Conservation (phyloP, 768 basidiomycete species). For the Lepiota venenata region DNA sequence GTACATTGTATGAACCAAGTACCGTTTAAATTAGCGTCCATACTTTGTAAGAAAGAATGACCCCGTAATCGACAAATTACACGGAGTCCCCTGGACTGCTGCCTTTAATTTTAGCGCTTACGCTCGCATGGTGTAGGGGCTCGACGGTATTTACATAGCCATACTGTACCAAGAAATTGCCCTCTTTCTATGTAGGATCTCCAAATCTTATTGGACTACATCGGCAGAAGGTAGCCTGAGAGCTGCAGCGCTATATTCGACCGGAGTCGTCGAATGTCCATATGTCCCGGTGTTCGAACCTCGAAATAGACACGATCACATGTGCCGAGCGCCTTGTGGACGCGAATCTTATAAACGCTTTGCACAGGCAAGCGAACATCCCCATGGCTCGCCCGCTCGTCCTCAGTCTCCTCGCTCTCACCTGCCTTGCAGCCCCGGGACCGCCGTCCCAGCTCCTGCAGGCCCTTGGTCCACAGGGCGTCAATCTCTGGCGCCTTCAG, state of each 20-base stretch:
- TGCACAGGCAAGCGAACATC: not conserved
- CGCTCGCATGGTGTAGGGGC: no score
- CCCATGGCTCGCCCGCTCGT: not conserved
- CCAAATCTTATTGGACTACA: no score
- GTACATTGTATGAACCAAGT: no score
- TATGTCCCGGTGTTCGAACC: not conserved
- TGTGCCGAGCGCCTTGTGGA: not conserved
- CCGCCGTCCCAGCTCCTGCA: conserved; percentile 15
- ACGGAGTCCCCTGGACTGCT: no score
- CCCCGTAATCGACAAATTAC: no score
- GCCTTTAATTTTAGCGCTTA: no score
- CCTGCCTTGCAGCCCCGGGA: not conserved
- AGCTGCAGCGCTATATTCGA: not conserved
- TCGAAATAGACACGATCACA: conserved; percentile 5
- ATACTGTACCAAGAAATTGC: no score
- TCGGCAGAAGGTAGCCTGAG: not conserved
- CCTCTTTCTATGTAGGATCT: no score
- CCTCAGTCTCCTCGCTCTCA: not conserved
- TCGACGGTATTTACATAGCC: no score
- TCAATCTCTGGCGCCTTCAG: conserved; percentile 63
- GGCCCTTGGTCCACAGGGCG: conserved; percentile 49
- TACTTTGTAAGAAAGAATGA: no score
- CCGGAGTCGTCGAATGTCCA: not conserved
- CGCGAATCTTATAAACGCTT: not conserved
- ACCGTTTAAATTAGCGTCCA: no score